Conservation (phyloP, 1,284 basidiomycete genomes). For the Pholiota adiposa region DNA sequence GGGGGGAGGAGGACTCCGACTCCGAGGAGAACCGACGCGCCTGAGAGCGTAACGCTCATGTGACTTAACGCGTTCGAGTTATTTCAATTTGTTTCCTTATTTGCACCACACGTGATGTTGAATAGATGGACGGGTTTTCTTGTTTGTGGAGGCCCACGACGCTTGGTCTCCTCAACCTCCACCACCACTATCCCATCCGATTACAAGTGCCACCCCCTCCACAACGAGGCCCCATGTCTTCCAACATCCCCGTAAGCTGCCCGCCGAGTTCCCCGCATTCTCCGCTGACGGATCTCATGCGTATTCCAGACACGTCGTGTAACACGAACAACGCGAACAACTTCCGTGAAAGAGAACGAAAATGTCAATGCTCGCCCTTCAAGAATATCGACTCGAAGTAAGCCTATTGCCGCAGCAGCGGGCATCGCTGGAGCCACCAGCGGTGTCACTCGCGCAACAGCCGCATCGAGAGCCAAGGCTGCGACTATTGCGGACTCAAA, state of each 20-base stretch:
- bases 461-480: constrained; percentile 54
- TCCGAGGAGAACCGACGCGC: constrained; percentile 6
- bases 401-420: constrained; percentile 44
- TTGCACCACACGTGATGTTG: constrained; percentile 40
- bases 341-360: constrained; percentile 64
- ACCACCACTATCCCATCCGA: constrained; percentile 9
- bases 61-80: constrained; percentile 37
- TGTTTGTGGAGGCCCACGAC: constrained; percentile 21
- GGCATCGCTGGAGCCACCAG: constrained; percentile 34
- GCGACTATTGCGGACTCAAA: constrained; percentile 36
- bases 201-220: constrained; percentile 22
- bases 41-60: constrained; percentile 24
- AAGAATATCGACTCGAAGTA: constrained; percentile 58
- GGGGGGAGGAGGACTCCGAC: too few relatives aligned
- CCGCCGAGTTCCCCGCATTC: constrained; percentile 11
- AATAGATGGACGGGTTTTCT: constrained; percentile 28
- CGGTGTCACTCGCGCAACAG: constrained; percentile 48
- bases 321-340: constrained; percentile 56
- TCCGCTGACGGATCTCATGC: constrained; percentile 31
- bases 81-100: constrained; percentile 34
- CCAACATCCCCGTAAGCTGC: constrained; percentile 39
- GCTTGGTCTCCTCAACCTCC: constrained; percentile 18
- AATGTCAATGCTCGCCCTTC: constrained; percentile 63
- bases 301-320: constrained; percentile 60
- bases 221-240: constrained; percentile 37